Evolutionary conservation across 2,329 filamentous ascomycete species (phyloP).

Genomic region (Aspergillus ustus): DNA sequence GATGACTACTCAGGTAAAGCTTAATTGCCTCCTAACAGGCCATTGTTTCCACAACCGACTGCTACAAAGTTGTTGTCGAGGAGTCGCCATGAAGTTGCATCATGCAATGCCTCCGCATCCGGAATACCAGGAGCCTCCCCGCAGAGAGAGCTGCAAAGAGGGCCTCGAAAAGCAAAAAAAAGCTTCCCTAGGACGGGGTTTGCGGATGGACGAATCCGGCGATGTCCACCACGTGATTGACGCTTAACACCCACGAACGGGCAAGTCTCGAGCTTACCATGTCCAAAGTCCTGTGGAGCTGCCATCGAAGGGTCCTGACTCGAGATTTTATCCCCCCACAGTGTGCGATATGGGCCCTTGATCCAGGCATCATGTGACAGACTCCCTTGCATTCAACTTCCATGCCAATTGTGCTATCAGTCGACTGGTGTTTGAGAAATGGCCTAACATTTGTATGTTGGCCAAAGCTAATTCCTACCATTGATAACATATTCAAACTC

Average conservation of each 20-base stretch:
- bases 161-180: neutral
- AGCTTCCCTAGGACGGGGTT: neutral
- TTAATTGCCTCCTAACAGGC: neutral
- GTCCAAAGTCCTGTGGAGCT: neutral
- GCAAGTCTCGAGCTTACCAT: neutral
- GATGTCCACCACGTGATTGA: constrained; percentile 2
- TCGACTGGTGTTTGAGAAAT: neutral
- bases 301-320: neutral
- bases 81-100: no score
- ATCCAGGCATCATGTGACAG: neutral
- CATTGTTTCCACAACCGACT: neutral
- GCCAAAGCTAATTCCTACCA: neutral
- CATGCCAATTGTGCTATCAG: neutral
- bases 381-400: neutral
- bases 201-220: constrained; percentile 6
- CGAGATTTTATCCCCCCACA: neutral
- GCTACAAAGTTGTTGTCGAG: neutral
- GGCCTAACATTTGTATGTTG: neutral
- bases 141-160: neutral
- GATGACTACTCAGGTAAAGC: neutral
- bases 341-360: neutral
- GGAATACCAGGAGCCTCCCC: neutral
- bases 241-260: neutral
- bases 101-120: neutral
- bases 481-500: neutral